Evolutionary conservation across 1,284 basidiomycete genomes (phyloP).

Genomic region (Stygiomarasmius scandens): DNA sequence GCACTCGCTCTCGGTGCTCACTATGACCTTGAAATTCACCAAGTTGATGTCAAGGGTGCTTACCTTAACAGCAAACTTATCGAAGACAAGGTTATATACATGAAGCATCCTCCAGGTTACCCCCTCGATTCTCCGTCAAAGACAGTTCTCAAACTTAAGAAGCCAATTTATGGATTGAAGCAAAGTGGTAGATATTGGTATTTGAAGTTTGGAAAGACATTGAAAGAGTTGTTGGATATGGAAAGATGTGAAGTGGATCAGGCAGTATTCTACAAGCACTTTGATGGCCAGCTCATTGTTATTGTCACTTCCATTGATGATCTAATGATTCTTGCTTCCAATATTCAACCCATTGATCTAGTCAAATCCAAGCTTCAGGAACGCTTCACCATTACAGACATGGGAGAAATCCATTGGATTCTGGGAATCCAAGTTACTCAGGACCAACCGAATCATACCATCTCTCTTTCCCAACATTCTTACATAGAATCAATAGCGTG

Average conservation of each 20-base stretch:
- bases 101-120: slow-evolving; percentile 23
- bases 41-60: slow-evolving; percentile 35
- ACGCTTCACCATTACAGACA: slow-evolving; percentile 16
- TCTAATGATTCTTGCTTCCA: slow-evolving; percentile 21
- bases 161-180: slow-evolving; percentile 4
- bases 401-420: slow-evolving; percentile 23
- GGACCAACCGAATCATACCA: slow-evolving; percentile 18
- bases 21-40: slow-evolving; percentile 26
- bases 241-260: slow-evolving; percentile 24
- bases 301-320: slow-evolving; percentile 29
- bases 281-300: slow-evolving; percentile 19
- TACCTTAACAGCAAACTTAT: slow-evolving; percentile 32
- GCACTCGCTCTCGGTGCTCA: slow-evolving; percentile 29
- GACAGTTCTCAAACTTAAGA: neutral
- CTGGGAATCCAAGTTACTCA: slow-evolving; percentile 30
- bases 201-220: slow-evolving; percentile 9
- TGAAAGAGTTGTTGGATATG: neutral
- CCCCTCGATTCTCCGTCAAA: neutral
- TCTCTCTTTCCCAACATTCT: slow-evolving; percentile 28
- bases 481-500: slow-evolving; percentile 24
- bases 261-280: slow-evolving; percentile 19
- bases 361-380: neutral
- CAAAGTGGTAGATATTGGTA: slow-evolving; percentile 7
- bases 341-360: slow-evolving; percentile 15
- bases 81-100: slow-evolving; percentile 24